phyloP scores from a whole-genome alignment of 805 yeast genomes.

The Tetrapisispora taiwanensis region DNA sequence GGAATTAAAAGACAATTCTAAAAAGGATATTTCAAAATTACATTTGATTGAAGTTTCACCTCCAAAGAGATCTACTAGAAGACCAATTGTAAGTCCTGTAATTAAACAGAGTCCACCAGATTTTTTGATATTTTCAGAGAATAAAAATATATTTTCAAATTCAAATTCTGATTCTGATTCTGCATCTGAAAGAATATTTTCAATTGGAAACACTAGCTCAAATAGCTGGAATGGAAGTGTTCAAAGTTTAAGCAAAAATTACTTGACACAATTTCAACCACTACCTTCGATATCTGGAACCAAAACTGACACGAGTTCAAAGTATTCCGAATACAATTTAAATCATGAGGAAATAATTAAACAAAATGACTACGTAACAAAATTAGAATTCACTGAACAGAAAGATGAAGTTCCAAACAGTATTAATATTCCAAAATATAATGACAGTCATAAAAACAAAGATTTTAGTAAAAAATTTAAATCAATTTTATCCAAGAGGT shows the following conservation, averaged over 20 bases:
- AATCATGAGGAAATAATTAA: neutral
- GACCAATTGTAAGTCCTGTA: neutral
- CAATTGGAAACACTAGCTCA: neutral
- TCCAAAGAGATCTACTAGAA: constrained; percentile 1
- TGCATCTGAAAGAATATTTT: constrained; percentile 1
- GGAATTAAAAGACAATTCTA: neutral
- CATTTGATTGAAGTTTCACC: neutral
- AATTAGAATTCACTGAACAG: neutral
- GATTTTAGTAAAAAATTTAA: neutral
- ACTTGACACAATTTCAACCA: neutral
- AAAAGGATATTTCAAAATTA: neutral
- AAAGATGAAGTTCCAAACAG: too few relatives aligned
- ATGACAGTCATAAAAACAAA: neutral
- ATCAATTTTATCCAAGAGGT: neutral
- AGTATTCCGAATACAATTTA: neutral
- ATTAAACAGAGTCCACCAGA: neutral
- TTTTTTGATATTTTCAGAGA: neutral
- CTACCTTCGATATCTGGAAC: neutral
- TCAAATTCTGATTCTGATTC: neutral
- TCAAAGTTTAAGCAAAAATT: neutral
- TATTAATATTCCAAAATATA: too few relatives aligned
- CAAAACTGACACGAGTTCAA: neutral
- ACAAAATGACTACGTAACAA: neutral
- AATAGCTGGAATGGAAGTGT: neutral
- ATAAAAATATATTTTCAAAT: too few relatives aligned